Base-by-base conservation (phyloP, 2,329 filamentous ascomycete species). In the Malbranchea zuffiana region DNA sequence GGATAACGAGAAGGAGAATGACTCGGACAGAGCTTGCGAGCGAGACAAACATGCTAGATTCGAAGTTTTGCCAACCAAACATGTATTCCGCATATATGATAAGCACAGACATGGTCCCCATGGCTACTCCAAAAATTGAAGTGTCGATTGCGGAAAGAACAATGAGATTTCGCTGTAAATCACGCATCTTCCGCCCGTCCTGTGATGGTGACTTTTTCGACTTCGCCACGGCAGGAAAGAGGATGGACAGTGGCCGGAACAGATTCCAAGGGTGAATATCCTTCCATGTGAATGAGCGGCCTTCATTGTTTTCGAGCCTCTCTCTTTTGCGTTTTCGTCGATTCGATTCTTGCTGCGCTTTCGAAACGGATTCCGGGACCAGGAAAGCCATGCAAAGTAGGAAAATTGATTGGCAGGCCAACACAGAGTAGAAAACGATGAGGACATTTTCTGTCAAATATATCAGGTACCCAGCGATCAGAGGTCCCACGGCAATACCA, bases 401-500 rank as follows among this genome's bases (percentile, higher is more conserved):
- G 61, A 92, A 94, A 41, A 77, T 62, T 2, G 71, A 37, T 53
- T 95, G 84, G 41, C 81, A 80, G 3, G 61, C 75, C 8, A 94
- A 59, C 0, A 80, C 77, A 25, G 86, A 67, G 55, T 92, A 94
- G 57, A 98, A 96, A 31, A 93, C 73, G n/a, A 76, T 73, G 5
- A 95, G 56, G 11, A 92, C 68, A 28, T 74, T 75, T 5, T 82
- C 82, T 0, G 82, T 87, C 56, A 69, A 72, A 50, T 82, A 74
- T 50, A 94, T 80, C 28, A 95, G 67, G 48, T 82, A 80, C 2
- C 82, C 87, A 0, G 86, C 80, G 15, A 93, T 53, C 2, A 92
- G 69, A 5, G 90, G 90, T 0, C 90, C 90, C 20, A 88, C 61
- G 0, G 90, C 88, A 30, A 96, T 75, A n/a, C 90, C 90, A 1